Conservation (phyloP, 495 filamentous ascomycete genomes). For the Penicillium malachiteum region DNA sequence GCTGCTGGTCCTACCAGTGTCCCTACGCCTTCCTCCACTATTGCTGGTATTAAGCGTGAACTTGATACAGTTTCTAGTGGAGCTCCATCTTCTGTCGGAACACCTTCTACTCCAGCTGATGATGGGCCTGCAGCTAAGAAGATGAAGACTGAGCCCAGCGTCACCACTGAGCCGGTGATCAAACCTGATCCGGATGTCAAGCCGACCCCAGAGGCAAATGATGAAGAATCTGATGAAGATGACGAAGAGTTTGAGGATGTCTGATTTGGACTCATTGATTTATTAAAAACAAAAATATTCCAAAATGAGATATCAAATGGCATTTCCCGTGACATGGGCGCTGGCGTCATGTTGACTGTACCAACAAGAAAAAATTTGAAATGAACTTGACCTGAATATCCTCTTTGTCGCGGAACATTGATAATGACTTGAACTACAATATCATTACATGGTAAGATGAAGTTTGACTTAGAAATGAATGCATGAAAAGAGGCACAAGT, state of each 20-base stretch:
- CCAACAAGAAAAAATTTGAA: neutral
- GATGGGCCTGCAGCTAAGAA: constrained; percentile 45
- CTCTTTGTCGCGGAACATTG: too few relatives aligned
- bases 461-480: neutral
- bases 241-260: constrained; percentile 57
- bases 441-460: neutral
- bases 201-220: constrained; percentile 30
- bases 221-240: constrained; percentile 50
- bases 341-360: constrained; percentile 10
- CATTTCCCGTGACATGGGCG: constrained; percentile 6
- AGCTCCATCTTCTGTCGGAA: constrained; percentile 41
- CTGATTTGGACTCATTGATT: neutral
- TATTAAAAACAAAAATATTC: neutral
- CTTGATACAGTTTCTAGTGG: constrained; percentile 42
- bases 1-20: constrained; percentile 32
- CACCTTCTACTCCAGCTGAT: constrained; percentile 40
- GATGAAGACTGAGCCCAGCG: constrained; percentile 35
- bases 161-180: constrained; percentile 5
- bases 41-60: constrained; percentile 39
- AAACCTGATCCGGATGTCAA: constrained; percentile 12
- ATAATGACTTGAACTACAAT: too few relatives aligned
- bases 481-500: neutral
- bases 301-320: neutral
- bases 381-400: neutral
- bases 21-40: constrained; percentile 18